Conservation (phyloP, 2,329 filamentous ascomycete genomes). For the Ophiostoma australiae region DNA sequence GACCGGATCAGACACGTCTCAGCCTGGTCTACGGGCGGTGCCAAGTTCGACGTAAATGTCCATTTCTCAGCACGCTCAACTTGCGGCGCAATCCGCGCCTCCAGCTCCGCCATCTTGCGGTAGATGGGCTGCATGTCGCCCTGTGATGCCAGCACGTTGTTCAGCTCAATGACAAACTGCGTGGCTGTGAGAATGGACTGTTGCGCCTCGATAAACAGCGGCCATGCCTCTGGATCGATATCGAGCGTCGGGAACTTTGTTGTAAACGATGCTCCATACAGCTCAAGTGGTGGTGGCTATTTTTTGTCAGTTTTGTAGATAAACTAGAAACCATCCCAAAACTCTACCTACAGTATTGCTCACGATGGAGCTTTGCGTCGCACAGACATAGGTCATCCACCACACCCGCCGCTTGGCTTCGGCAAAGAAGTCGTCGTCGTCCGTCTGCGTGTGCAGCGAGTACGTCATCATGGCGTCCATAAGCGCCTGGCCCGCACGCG, state of each 20-base stretch:
- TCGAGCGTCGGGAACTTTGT: slow-evolving; percentile 41
- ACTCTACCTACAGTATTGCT: slow-evolving; percentile 41
- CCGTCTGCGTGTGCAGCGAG: slow-evolving; percentile 39
- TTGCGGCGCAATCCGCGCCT: slow-evolving; percentile 38
- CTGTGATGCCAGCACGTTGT: slow-evolving; percentile 38
- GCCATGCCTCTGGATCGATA: slow-evolving; percentile 43
- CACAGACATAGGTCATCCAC: slow-evolving; percentile 53
- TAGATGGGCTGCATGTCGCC: slow-evolving; percentile 40
- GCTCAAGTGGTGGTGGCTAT: slow-evolving; percentile 27
- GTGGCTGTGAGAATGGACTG: slow-evolving; percentile 45
- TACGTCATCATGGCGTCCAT: slow-evolving; percentile 45
- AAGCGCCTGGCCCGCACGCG: slow-evolving; percentile 45
- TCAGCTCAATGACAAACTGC: slow-evolving; percentile 46
- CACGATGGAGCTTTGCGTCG: slow-evolving; percentile 48
- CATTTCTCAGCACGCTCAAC: slow-evolving; percentile 37
- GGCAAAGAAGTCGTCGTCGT: slow-evolving; percentile 40
- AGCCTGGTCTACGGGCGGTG: slow-evolving; percentile 36
- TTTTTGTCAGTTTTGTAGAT: background rate
- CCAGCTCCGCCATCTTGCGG: slow-evolving; percentile 40
- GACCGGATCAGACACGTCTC: slow-evolving; percentile 43
- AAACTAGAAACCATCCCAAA: background rate
- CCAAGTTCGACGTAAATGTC: slow-evolving; percentile 34
- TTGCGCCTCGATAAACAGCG: slow-evolving; percentile 44
- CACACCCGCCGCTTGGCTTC: slow-evolving; percentile 46
- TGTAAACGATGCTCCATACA: slow-evolving; percentile 38